Conservation (phyloP, 441 rosid genomes). For the Arabidopsis lyrata region DNA sequence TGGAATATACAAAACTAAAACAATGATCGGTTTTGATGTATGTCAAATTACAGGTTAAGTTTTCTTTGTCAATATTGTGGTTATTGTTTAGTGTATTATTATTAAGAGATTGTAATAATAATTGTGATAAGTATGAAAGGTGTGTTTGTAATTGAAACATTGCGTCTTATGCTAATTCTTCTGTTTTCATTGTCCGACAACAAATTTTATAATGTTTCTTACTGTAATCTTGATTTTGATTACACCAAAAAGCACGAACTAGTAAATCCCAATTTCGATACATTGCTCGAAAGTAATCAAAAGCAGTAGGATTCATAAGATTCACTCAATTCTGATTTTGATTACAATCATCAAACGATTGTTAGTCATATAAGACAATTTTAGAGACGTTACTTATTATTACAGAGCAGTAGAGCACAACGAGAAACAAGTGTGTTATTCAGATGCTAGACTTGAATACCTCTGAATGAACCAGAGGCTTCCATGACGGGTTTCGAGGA, state of each 20-base stretch:
- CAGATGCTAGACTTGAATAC: slow-evolving; percentile 58
- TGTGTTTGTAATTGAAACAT: not conserved
- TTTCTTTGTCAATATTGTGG: not conserved
- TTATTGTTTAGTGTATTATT: too few relatives aligned
- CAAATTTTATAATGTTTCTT: not conserved
- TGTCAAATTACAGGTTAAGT: not conserved
- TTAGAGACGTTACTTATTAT: not conserved
- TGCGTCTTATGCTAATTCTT: not conserved
- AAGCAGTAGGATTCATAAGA: not conserved
- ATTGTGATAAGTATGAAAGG: not conserved
- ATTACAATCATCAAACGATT: not conserved
- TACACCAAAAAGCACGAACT: not conserved
- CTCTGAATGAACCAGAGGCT: slow-evolving; percentile 53
- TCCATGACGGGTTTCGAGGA: slow-evolving; percentile 67
- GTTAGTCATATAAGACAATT: not conserved
- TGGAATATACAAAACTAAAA: not conserved
- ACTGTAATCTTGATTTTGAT: not conserved
- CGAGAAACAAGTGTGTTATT: not conserved
- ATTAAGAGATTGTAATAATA: too few relatives aligned
- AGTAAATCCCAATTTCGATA: not conserved
- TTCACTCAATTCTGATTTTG: not conserved
- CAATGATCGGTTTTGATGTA: not conserved
- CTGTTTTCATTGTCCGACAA: not conserved
- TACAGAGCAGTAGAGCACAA: not conserved
- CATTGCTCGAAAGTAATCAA: too few relatives aligned